phyloP scores from a whole-genome alignment of 2,329 filamentous ascomycete genomes.

The Talaromyces sp. region DNA sequence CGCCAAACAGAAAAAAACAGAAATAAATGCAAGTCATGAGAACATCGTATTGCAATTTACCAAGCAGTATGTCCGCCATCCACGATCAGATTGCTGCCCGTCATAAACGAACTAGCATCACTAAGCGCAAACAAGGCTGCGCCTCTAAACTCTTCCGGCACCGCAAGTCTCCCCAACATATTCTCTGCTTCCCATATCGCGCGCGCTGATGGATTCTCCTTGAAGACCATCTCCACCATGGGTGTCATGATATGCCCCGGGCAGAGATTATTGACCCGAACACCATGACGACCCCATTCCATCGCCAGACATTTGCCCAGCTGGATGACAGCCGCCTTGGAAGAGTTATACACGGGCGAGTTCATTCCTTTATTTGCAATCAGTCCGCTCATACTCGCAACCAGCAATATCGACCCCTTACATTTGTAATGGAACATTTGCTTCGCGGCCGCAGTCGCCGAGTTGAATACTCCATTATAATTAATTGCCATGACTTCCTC shows the following conservation, averaged over 20 bases:
- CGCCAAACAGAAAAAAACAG: not conserved
- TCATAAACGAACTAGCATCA: conserved; percentile 68
- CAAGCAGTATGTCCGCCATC: conserved; percentile 64
- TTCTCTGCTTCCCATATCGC: conserved; percentile 45
- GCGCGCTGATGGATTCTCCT: conserved; percentile 63
- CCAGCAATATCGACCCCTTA: conserved; percentile 47
- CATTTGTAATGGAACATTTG: conserved; percentile 51
- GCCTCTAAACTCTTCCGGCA: conserved; percentile 58
- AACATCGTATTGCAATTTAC: conserved; percentile 23
- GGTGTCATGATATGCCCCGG: conserved; percentile 58
- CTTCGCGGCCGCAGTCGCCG: conserved; percentile 46
- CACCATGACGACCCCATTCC: conserved; percentile 51
- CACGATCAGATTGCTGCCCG: conserved; percentile 64
- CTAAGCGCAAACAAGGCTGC: conserved; percentile 66
- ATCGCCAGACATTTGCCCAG: conserved; percentile 50
- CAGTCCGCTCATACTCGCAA: conserved; percentile 52
- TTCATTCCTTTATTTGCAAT: conserved; percentile 49
- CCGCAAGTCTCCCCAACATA: conserved; percentile 54
- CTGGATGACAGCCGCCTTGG: conserved; percentile 54
- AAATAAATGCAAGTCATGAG: not conserved
- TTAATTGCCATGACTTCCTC: conserved; percentile 49
- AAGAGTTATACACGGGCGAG: conserved; percentile 50
- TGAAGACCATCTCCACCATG: conserved; percentile 80
- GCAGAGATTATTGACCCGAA: conserved; percentile 53
- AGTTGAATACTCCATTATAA: conserved; percentile 49